These are phyloP conservation scores for Coemansia aciculifera DNA, from an alignment of 192 early-diverging fungal genomes.

Conservation along the genomic window DNA sequence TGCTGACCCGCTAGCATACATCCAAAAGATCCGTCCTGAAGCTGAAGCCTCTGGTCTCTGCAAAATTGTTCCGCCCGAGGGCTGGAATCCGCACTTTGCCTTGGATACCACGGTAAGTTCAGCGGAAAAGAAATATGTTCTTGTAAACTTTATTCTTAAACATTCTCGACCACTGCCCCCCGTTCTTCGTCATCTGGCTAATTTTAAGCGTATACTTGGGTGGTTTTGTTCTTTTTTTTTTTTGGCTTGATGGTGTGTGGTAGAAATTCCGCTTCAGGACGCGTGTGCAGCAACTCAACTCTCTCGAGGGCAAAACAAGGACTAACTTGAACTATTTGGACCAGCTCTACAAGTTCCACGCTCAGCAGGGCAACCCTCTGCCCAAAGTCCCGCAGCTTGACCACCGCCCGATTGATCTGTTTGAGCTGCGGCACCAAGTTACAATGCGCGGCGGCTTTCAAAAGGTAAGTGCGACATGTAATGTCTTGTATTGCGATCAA, in stretches of 20 bases:
- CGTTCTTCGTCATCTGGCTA: background rate
- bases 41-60: conserved; percentile 83
- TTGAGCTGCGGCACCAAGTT: conserved; percentile 80
- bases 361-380: conserved; percentile 71
- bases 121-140: conserved; percentile 48
- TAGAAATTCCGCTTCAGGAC: conserved; percentile 88
- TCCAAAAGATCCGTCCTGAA: conserved; percentile 73
- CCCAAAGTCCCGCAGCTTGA: conserved; percentile 80
- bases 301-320: conserved; percentile 86
- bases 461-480: conserved; percentile 39
- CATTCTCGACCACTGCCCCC: conserved; percentile 13
- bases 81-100: conserved; percentile 85
- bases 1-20: conserved; percentile 79
- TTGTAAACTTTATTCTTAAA: background rate
- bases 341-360: conserved; percentile 87
- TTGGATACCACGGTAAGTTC: conserved; percentile 66
- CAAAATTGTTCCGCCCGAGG: conserved; percentile 89
- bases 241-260: conserved; percentile 1
- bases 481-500: background rate
- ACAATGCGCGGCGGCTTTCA: conserved; percentile 71
- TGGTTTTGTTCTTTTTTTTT: conserved; percentile 11
- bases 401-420: conserved; percentile 84
- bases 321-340: conserved; percentile 88
- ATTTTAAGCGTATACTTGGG: background rate
- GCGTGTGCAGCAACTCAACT: conserved; percentile 87